These are phyloP conservation scores for Seiridium unicorne DNA, from an alignment of 2,329 filamentous ascomycete genomes.

Conservation along the genomic window DNA sequence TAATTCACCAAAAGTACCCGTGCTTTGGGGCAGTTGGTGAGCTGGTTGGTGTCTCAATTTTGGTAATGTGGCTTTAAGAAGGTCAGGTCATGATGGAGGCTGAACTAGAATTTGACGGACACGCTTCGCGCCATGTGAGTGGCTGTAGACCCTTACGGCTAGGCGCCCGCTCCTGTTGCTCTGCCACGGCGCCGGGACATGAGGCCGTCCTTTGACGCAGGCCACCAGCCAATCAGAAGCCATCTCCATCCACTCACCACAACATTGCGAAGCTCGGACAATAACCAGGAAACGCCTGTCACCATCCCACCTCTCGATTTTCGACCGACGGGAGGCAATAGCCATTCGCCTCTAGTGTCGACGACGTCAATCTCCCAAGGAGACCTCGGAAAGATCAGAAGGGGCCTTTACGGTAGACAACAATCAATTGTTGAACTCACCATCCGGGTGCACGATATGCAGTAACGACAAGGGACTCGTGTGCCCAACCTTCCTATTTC, in stretches of 20 bases:
- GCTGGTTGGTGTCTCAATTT: background rate
- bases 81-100: background rate
- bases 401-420: background rate
- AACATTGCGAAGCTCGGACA: constrained; percentile 34
- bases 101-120: background rate
- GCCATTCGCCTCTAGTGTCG: background rate
- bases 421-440: background rate
- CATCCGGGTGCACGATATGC: background rate
- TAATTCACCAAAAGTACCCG: background rate
- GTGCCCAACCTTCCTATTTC: constrained; percentile 3
- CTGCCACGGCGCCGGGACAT: constrained; percentile 25
- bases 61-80: no score
- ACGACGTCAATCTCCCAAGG: background rate
- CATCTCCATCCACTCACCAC: constrained; percentile 32
- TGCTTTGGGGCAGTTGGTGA: no score
- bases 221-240: constrained; percentile 33
- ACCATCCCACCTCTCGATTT: constrained; percentile 8
- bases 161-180: constrained; percentile 31
- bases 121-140: background rate
- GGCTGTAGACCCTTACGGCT: constrained; percentile 8
- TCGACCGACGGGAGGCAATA: background rate
- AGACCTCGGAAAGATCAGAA: background rate
- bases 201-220: constrained; percentile 11
- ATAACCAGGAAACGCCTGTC: constrained; percentile 14
- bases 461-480: background rate